Evolutionary conservation across 1,284 basidiomycete genomes (phyloP).

Genomic region (Malassezia arunalokei): DNA sequence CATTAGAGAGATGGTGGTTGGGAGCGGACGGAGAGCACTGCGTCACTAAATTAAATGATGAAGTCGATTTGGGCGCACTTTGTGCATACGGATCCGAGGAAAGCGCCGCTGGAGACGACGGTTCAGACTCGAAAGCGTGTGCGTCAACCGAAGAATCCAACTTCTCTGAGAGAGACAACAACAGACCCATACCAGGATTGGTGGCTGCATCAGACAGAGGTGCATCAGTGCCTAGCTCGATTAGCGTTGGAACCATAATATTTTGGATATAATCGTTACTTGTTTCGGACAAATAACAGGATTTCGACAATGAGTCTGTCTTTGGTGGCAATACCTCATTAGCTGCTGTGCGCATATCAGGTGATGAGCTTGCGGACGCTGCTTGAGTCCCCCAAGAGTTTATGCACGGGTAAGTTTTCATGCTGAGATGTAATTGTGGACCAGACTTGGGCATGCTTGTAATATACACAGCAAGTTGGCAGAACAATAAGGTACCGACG

Average conservation of each 20-base stretch:
- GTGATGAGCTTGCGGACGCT: too few species aligned
- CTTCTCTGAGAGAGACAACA: slow-evolving; percentile 6
- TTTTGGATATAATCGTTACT: background rate
- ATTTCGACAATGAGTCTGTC: background rate
- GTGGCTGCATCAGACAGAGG: background rate
- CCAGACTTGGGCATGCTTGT: too few species aligned
- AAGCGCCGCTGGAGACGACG: background rate
- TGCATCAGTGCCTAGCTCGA: background rate
- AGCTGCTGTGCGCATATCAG: too few species aligned
- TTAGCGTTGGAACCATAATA: background rate
- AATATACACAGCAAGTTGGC: too few species aligned
- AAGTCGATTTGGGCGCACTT: background rate
- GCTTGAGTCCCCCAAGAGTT: background rate
- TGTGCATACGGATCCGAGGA: background rate
- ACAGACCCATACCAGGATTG: slow-evolving; percentile 11
- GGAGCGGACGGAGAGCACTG: background rate
- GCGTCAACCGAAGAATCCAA: background rate
- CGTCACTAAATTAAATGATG: background rate
- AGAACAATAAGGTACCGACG: too few species aligned
- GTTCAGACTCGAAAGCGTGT: background rate
- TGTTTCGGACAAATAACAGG: background rate
- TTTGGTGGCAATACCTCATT: background rate
- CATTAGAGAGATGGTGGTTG: background rate
- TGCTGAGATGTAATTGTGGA: too few species aligned
- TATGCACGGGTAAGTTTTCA: background rate